Conservation (phyloP, 257 asterid species). For the Fraxinus americana region DNA sequence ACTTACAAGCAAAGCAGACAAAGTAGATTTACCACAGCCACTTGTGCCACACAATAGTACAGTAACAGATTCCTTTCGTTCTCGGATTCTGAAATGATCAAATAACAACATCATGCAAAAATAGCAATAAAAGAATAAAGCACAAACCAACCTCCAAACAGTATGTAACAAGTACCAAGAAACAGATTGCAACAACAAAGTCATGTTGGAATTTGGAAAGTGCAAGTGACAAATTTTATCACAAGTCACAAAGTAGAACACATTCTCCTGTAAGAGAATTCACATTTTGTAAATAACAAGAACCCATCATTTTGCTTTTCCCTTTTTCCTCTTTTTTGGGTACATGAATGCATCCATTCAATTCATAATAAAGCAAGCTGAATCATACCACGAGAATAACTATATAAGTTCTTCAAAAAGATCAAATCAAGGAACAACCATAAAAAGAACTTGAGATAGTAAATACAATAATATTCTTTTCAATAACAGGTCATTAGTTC, state of each 20-base stretch:
- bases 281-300: not conserved
- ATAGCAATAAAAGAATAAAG: not conserved
- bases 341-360: not conserved
- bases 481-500: not conserved
- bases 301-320: not conserved
- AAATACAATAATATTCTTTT: not conserved
- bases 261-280: not conserved
- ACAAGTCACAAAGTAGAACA: not conserved
- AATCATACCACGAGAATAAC: no score
- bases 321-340: not conserved
- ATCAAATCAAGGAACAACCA: not conserved
- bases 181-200: constrained; percentile 11
- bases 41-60: constrained; percentile 94
- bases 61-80: constrained; percentile 88
- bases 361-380: not conserved
- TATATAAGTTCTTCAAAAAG: not conserved
- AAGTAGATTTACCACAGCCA: constrained; percentile 99
- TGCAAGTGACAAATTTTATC: not conserved
- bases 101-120: constrained; percentile 7
- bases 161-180: constrained; percentile 4
- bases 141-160: constrained; percentile 3
- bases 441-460: not conserved
- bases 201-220: not conserved
- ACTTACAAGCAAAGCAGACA: constrained; percentile 96
- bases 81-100: constrained; percentile 70